Percentiles rank a stretch among this genome's conserved stretches.
Evolutionary conservation across 331 rosid species (phyloP).

Genomic region (Dryas integrifolia): DNA sequence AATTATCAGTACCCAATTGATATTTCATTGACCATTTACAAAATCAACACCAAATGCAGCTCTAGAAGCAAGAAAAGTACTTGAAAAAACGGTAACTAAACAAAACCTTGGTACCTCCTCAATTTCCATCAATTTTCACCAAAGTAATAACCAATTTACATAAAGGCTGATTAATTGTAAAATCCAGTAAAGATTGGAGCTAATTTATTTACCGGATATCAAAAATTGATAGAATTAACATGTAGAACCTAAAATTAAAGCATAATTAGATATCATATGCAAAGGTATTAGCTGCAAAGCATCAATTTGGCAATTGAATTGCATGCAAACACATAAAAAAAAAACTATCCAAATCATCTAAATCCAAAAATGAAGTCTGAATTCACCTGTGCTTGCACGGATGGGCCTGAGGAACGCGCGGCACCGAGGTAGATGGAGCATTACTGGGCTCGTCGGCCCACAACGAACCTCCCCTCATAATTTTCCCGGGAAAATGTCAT

Average conservation of each 20-base stretch:
- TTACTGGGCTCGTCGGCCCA: slow-evolving; percentile 45
- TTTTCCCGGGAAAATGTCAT: slow-evolving; percentile 42
- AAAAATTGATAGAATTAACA: neutral
- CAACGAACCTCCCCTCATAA: slow-evolving; percentile 47
- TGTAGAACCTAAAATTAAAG: neutral
- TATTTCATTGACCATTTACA: neutral
- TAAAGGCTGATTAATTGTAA: neutral
- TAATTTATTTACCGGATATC: neutral
- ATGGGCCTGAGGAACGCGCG: slow-evolving; percentile 30
- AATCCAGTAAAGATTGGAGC: neutral
- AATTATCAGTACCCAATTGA: neutral
- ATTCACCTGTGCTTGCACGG: slow-evolving; percentile 40
- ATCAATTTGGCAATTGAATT: neutral
- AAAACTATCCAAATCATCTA: neutral
- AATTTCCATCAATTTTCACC: neutral
- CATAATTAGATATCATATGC: neutral
- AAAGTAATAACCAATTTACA: neutral
- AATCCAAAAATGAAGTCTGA: neutral
- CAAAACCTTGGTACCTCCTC: neutral
- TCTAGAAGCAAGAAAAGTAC: neutral
- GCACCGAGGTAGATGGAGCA: slow-evolving; percentile 50
- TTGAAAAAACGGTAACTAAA: neutral
- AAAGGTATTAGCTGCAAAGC: neutral
- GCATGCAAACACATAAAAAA: neutral
- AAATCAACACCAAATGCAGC: slow-evolving; percentile 6